A percentile compares a stretch with the other conserved stretches of the same genome.
Conservation (phyloP, 805 yeast genomes). For the Jamesozyma jinghongensis region DNA sequence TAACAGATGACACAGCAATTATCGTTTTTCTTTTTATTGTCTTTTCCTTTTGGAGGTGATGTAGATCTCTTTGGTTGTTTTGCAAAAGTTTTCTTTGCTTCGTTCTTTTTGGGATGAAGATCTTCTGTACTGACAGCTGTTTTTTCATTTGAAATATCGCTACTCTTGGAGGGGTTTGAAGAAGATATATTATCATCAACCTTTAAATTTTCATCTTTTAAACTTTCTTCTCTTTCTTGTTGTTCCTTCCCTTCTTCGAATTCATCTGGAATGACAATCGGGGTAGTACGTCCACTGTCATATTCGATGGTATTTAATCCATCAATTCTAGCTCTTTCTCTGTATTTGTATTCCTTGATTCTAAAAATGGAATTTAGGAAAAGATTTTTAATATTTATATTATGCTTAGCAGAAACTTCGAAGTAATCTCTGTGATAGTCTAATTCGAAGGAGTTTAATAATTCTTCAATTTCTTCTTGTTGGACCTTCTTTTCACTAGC, state of each 20-base stretch:
- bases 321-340: slow-evolving; percentile 1
- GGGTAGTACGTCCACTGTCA: no score
- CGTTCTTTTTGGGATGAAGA: neutral
- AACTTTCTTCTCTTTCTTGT: no score
- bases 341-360: slow-evolving; percentile 10
- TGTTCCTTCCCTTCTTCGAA: no score
- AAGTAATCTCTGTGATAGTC: slow-evolving; percentile 11
- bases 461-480: slow-evolving; percentile 9
- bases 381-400: slow-evolving; percentile 11
- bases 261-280: no score
- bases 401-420: slow-evolving; percentile 19
- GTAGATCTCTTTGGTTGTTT: no score
- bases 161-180: no score
- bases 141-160: no score
- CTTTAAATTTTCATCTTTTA: no score
- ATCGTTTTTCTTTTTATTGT: neutral
- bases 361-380: slow-evolving; percentile 9
- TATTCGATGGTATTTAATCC: neutral
- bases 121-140: no score
- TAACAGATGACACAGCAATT: neutral
- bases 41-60: neutral
- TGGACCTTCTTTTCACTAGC: slow-evolving; percentile 8
- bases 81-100: no score
- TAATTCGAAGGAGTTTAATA: slow-evolving; percentile 13
- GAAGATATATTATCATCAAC: no score